Conservation (phyloP, 179 eudicot species). For the Heliamphora pulchella region DNA sequence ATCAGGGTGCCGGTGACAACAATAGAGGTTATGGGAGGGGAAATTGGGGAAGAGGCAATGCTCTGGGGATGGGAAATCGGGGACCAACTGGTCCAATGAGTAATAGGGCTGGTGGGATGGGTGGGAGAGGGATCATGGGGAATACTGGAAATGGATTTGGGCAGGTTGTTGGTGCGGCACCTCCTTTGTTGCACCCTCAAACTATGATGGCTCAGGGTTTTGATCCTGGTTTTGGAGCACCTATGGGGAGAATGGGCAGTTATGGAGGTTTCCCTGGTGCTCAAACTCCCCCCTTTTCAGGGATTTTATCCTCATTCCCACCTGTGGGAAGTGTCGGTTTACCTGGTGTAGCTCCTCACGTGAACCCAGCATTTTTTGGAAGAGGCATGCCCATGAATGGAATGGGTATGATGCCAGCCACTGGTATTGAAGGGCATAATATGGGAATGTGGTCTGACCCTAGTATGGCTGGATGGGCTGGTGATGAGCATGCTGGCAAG, state of each 20-base stretch:
- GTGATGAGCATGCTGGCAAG: conserved; percentile 72
- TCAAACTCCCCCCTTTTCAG: conserved; percentile 54
- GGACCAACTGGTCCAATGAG: conserved; percentile 61
- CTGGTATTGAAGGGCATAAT: conserved; percentile 52
- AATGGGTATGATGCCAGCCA: conserved; percentile 60
- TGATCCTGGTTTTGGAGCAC: conserved; percentile 73
- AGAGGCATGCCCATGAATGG: conserved; percentile 67
- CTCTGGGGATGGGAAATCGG: conserved; percentile 57
- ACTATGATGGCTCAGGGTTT: conserved; percentile 87
- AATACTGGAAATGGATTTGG: conserved; percentile 67
- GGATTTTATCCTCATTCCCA: conserved; percentile 47
- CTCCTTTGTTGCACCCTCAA: conserved; percentile 81
- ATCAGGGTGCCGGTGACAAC: conserved; percentile 54
- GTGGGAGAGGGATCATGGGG: conserved; percentile 58
- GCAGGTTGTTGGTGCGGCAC: conserved; percentile 52
- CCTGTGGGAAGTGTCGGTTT: conserved; percentile 57
- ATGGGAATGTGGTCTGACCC: conserved; percentile 76
- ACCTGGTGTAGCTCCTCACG: conserved; percentile 73
- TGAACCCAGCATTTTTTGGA: conserved; percentile 66
- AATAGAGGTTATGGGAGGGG: conserved; percentile 67
- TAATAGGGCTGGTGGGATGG: conserved; percentile 56
- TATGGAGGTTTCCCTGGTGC: conserved; percentile 73
- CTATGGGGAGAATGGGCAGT: conserved; percentile 71
- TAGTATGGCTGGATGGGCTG: conserved; percentile 63
- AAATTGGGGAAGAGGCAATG: conserved; percentile 75